Percentiles rank a stretch among this genome's conserved stretches.
phyloP scores from a whole-genome alignment of 805 yeast genomes.

The Lipomyces japonicus region DNA sequence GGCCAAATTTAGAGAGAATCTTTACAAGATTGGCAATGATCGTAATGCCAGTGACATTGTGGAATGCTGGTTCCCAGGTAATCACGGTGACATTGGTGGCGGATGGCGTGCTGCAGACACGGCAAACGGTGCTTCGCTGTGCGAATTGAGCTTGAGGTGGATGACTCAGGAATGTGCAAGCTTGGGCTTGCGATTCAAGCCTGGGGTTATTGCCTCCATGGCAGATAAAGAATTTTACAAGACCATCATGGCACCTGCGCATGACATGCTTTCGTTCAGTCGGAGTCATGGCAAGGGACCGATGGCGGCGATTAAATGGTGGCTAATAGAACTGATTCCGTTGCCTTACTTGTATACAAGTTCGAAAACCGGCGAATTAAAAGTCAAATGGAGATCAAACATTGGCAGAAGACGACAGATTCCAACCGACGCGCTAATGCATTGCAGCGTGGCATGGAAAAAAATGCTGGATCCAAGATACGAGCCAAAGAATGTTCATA shows the following conservation, averaged over 20 bases:
- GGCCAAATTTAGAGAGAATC: slow-evolving; percentile 57
- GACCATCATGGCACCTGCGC: slow-evolving; percentile 17
- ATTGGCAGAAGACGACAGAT: slow-evolving; percentile 51
- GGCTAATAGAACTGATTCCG: slow-evolving; percentile 61
- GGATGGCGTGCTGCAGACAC: slow-evolving; percentile 52
- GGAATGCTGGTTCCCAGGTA: slow-evolving; percentile 67
- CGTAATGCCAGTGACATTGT: slow-evolving; percentile 38
- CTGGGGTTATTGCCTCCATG: slow-evolving; percentile 43
- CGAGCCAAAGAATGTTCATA: slow-evolving; percentile 19
- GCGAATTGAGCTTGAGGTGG: slow-evolving; percentile 59
- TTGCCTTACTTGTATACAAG: slow-evolving; percentile 45
- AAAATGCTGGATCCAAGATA: slow-evolving; percentile 12
- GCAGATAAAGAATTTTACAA: slow-evolving; percentile 38
- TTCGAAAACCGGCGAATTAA: slow-evolving; percentile 49
- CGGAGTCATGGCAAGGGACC: slow-evolving; percentile 1
- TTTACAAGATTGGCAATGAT: slow-evolving; percentile 32
- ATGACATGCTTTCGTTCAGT: slow-evolving; percentile 21
- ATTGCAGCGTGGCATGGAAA: slow-evolving; percentile 61
- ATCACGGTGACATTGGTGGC: slow-evolving; percentile 68
- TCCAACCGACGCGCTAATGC: slow-evolving; percentile 48
- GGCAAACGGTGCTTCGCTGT: slow-evolving; percentile 41
- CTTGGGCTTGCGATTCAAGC: slow-evolving; percentile 49
- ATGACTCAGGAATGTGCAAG: slow-evolving; percentile 52
- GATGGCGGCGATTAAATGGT: slow-evolving; percentile 43
- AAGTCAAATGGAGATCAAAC: slow-evolving; percentile 50